Conservation (phyloP, 306 rosid genomes). For the Arachis stenosperma region DNA sequence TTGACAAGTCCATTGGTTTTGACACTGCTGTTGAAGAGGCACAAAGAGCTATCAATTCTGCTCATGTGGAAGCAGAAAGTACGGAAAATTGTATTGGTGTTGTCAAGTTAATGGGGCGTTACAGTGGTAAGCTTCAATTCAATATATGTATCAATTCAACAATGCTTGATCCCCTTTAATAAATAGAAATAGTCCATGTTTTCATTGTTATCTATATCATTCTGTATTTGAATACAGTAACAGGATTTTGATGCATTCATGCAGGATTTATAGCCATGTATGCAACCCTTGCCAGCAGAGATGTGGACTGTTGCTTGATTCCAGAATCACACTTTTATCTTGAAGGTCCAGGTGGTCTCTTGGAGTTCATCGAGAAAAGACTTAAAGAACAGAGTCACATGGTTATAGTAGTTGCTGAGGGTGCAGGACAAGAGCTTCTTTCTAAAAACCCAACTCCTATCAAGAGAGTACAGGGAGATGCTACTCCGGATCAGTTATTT, state of each 20-base stretch:
- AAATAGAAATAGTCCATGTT: too few species aligned
- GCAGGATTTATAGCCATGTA: conserved; percentile 77
- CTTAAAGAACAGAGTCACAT: conserved; percentile 72
- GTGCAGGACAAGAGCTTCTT: conserved; percentile 69
- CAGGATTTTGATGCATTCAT: conserved; percentile 2
- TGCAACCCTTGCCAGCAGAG: conserved; percentile 81
- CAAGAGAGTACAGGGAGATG: conserved; percentile 41
- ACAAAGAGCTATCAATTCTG: conserved; percentile 51
- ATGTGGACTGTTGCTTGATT: conserved; percentile 80
- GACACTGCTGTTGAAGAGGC: conserved; percentile 77
- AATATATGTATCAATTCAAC: background rate
- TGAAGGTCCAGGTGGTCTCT: conserved; percentile 70
- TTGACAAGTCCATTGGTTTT: conserved; percentile 82
- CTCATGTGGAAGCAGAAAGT: conserved; percentile 76
- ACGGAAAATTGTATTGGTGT: conserved; percentile 70
- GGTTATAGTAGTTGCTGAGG: conserved; percentile 86
- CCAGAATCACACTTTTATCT: conserved; percentile 80
- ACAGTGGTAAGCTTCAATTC: conserved; percentile 58
- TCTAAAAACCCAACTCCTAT: conserved; percentile 28
- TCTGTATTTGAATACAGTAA: background rate
- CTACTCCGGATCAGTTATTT: conserved; percentile 56
- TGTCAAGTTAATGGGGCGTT: conserved; percentile 77
- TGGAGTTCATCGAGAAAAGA: conserved; percentile 60
- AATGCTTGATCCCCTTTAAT: background rate
- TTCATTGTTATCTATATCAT: too few species aligned